These are phyloP conservation scores for Pyrenophora graminea DNA, from an alignment of 2,329 filamentous ascomycete species.

Conservation along the genomic window DNA sequence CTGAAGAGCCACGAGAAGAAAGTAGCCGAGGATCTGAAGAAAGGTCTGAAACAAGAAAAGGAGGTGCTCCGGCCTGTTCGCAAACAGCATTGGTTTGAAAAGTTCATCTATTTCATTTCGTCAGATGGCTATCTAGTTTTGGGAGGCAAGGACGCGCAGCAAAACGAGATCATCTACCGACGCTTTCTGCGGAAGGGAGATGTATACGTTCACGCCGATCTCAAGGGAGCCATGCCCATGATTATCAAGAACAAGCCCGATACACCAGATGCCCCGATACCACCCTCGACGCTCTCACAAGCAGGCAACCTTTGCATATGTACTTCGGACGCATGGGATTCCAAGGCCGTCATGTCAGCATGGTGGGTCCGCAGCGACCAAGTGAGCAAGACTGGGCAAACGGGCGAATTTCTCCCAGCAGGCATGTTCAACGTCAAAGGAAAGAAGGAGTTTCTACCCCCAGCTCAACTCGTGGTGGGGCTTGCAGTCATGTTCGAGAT, in stretches of 20 bases:
- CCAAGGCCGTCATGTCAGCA: slow-evolving; percentile 91
- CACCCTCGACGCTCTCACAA: slow-evolving; percentile 87
- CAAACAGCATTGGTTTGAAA: slow-evolving; percentile 92
- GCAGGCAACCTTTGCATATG: slow-evolving; percentile 84
- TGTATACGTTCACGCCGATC: slow-evolving; percentile 86
- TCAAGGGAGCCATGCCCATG: slow-evolving; percentile 81
- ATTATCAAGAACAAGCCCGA: slow-evolving; percentile 86
- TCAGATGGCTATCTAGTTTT: slow-evolving; percentile 94
- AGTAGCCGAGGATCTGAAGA: slow-evolving; percentile 82
- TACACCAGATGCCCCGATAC: slow-evolving; percentile 81
- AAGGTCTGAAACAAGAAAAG: slow-evolving; percentile 89
- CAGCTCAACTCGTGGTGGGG: slow-evolving; percentile 83
- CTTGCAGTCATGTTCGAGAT: slow-evolving; percentile 87
- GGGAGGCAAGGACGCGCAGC: slow-evolving; percentile 83
- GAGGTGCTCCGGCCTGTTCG: slow-evolving; percentile 81
- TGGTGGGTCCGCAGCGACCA: slow-evolving; percentile 95
- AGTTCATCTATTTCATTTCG: slow-evolving; percentile 93
- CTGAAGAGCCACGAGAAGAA: slow-evolving; percentile 90
- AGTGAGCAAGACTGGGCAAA: slow-evolving; percentile 80
- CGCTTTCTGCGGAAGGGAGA: slow-evolving; percentile 86
- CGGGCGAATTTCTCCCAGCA: slow-evolving; percentile 76
- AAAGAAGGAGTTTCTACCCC: slow-evolving; percentile 88
- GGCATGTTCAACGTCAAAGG: slow-evolving; percentile 82
- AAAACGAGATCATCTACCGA: slow-evolving; percentile 91
- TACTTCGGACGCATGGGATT: slow-evolving; percentile 90